Evolutionary conservation across 345 rosid genomes (phyloP).

Genomic region (Jatropha curcas): DNA sequence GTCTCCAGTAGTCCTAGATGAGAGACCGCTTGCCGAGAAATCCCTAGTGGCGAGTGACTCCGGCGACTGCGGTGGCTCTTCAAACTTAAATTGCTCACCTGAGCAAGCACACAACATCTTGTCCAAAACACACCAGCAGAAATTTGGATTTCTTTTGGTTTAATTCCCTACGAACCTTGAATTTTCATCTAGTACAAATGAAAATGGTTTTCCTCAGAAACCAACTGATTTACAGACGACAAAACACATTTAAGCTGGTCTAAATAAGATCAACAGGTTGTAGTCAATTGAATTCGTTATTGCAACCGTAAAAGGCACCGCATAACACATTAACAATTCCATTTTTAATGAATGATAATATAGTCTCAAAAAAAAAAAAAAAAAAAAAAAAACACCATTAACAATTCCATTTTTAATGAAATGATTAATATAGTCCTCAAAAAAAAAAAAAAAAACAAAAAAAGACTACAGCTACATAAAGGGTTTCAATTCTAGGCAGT

Average conservation of each 20-base stretch:
- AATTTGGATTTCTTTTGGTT: not conserved
- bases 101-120: slow-evolving; percentile 97
- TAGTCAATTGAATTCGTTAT: not conserved
- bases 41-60: slow-evolving; percentile 92
- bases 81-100: slow-evolving; percentile 87
- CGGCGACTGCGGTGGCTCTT: slow-evolving; percentile 86
- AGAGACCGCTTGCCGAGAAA: slow-evolving; percentile 84
- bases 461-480: too few relatives aligned
- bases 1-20: slow-evolving; percentile 68
- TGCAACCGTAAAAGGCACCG: not conserved
- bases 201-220: not conserved
- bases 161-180: too few relatives aligned
- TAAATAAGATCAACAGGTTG: not conserved
- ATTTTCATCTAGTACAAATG: not conserved
- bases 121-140: not conserved
- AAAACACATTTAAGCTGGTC: not conserved
- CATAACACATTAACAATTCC: not conserved
- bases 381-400: too few relatives aligned
- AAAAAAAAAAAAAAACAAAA: too few relatives aligned
- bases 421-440: too few relatives aligned
- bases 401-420: too few relatives aligned
- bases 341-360: not conserved
- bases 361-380: not conserved
- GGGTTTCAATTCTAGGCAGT: too few relatives aligned
- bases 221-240: not conserved